Conservation (phyloP, 257 asterid genomes). For the Jasminum sambac region DNA sequence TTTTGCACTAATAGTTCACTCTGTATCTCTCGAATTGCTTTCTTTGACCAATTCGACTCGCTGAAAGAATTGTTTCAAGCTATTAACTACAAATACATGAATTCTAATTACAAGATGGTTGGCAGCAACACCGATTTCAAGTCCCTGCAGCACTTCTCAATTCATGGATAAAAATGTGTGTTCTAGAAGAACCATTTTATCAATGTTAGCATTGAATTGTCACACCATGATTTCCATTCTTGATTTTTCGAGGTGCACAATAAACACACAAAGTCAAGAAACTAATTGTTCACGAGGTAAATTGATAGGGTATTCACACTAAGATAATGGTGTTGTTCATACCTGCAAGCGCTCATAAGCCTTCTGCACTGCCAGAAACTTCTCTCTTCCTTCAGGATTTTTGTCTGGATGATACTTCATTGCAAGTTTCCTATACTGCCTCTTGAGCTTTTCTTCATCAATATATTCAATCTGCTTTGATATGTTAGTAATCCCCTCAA, state of each 20-base stretch:
- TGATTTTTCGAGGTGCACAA: background rate
- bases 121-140: background rate
- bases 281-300: slow-evolving; percentile 6
- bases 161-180: background rate
- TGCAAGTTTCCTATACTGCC: slow-evolving; percentile 95
- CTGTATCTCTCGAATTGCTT: background rate
- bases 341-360: slow-evolving; percentile 99
- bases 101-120: background rate
- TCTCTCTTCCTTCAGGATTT: slow-evolving; percentile 98
- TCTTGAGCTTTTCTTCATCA: slow-evolving; percentile 97
- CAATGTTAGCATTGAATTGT: background rate
- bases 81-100: background rate
- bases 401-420: slow-evolving; percentile 98
- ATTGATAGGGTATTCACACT: slow-evolving; percentile 20
- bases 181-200: background rate
- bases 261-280: background rate
- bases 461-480: slow-evolving; percentile 84
- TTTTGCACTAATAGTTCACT: background rate
- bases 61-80: background rate
- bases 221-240: background rate
- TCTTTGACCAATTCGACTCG: background rate
- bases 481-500: slow-evolving; percentile 57
- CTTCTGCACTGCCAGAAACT: slow-evolving; percentile 95
- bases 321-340: slow-evolving; percentile 25
- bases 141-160: background rate